Evolutionary conservation across 208 protist species (phyloP).

Genomic region (Naegleria lovaniensis): DNA sequence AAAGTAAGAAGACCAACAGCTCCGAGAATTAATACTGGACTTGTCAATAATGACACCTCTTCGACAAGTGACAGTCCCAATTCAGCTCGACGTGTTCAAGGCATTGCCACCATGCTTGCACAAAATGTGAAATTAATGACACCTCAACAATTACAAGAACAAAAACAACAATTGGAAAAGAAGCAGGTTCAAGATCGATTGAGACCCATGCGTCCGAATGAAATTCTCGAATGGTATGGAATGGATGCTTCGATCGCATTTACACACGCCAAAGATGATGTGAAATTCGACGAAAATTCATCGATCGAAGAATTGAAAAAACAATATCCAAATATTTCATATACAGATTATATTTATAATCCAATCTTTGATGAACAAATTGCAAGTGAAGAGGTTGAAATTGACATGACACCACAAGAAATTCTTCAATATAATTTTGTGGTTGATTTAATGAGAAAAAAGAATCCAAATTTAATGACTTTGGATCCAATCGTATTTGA

Average conservation of each 20-base stretch:
- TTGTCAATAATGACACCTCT: too few species aligned
- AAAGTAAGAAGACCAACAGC: too few species aligned
- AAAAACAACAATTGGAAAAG: not conserved
- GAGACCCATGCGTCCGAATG: not conserved
- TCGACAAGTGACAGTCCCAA: too few species aligned
- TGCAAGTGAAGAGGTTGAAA: not conserved
- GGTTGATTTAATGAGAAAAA: not conserved
- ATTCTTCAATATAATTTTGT: not conserved
- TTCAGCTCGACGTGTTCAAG: too few species aligned
- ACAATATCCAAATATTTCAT: not conserved
- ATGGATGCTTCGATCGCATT: not conserved
- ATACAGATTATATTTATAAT: not conserved
- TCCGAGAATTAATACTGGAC: too few species aligned
- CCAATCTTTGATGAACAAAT: not conserved
- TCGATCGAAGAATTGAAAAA: not conserved
- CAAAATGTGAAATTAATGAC: not conserved
- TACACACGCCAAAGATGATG: not conserved
- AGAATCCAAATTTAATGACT: not conserved
- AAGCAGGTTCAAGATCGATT: not conserved
- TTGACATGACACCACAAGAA: not conserved
- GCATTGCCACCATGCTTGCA: too few species aligned
- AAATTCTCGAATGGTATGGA: not conserved
- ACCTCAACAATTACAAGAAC: not conserved
- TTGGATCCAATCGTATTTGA: not conserved
- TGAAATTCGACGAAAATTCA: not conserved